Evolutionary conservation across 2,329 filamentous ascomycete species (phyloP).

Genomic region (Emmonsiellopsis sp.): DNA sequence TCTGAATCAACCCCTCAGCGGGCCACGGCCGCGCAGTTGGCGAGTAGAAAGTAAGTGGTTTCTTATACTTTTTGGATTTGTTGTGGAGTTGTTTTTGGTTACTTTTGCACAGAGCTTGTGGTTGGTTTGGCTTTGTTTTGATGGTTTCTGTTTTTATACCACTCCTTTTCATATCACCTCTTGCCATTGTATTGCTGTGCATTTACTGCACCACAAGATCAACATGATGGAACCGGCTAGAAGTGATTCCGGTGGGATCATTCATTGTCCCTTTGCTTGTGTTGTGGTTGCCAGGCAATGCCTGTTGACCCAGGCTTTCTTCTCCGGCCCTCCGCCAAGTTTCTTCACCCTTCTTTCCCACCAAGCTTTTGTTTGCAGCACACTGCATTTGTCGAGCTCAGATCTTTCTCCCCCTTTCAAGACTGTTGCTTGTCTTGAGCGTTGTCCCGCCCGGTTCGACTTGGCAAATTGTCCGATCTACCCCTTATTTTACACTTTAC

Average conservation of each 20-base stretch:
- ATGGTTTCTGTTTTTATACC: neutral
- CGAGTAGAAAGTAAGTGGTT: conserved; percentile 42
- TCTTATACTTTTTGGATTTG: conserved; percentile 13
- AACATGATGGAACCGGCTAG: neutral
- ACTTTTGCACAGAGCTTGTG: neutral
- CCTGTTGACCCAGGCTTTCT: neutral
- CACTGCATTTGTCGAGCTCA: neutral
- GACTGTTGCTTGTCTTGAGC: neutral
- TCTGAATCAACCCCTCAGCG: conserved; percentile 35
- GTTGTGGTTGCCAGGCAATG: neutral
- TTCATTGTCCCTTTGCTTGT: neutral
- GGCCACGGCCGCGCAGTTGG: conserved; percentile 47
- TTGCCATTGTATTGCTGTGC: neutral
- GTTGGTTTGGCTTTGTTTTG: neutral
- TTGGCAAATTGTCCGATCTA: neutral
- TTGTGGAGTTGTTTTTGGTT: neutral
- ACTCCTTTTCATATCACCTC: neutral
- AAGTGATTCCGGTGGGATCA: neutral
- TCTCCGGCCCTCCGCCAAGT: neutral
- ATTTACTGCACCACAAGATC: neutral
- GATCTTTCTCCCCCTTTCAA: neutral
- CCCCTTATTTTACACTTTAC: neutral
- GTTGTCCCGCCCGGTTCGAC: neutral
- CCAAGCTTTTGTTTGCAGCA: neutral
- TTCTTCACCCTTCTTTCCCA: neutral